phyloP scores from a whole-genome alignment of 441 rosid genomes.

The Monsonia emarginata region DNA sequence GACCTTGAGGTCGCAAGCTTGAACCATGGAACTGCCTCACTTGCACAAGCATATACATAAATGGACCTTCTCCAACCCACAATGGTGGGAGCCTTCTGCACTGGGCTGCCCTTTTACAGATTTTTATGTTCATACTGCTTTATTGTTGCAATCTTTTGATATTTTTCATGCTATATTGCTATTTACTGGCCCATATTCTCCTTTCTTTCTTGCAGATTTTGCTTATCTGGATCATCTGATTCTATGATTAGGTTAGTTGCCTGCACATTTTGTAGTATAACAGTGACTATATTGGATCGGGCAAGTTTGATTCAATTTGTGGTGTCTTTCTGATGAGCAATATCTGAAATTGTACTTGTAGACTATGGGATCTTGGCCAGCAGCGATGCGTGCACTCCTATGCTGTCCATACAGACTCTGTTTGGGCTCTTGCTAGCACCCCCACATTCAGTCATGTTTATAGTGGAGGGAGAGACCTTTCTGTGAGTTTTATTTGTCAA shows the following conservation, averaged over 20 bases:
- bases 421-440: slow-evolving; percentile 97
- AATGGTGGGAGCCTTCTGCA: slow-evolving; percentile 5
- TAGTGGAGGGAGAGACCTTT: slow-evolving; percentile 97
- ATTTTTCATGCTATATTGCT: not conserved
- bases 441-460: slow-evolving; percentile 93
- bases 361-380: slow-evolving; percentile 99
- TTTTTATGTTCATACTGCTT: not conserved
- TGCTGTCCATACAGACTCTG: slow-evolving; percentile 98
- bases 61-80: not conserved
- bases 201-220: slow-evolving; percentile 48
- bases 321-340: not conserved
- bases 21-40: not conserved
- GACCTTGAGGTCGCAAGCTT: not conserved
- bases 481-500: slow-evolving; percentile 44
- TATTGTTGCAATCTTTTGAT: not conserved
- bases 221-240: slow-evolving; percentile 98
- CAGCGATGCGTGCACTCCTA: slow-evolving; percentile 96
- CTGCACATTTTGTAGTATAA: not conserved
- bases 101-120: not conserved
- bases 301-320: not conserved
- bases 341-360: slow-evolving; percentile 17
- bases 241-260: slow-evolving; percentile 81
- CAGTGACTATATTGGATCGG: not conserved
- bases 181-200: not conserved
- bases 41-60: not conserved